Percentiles rank a stretch among this genome's conserved stretches.
Evolutionary conservation across 78 protist genomes (phyloP).

Genomic region (slime mould (Dictyostelium discoideum)): dicty_2.7 NC_007091.3:1679501-1680000

Average conservation of each 20-base stretch:
- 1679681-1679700: slow-evolving; percentile 61
- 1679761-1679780: slow-evolving; percentile 71
- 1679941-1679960: slow-evolving; percentile 46
- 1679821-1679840: slow-evolving; percentile 24
- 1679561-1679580: not conserved
- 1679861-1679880: slow-evolving; percentile 85
- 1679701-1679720: slow-evolving; percentile 50
- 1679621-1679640: not conserved
- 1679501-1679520: not conserved
- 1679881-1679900: slow-evolving; percentile 72
- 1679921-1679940: slow-evolving; percentile 32
- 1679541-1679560: not conserved
- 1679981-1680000: slow-evolving; percentile 52
- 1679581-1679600: not conserved
- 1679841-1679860: slow-evolving; percentile 29
- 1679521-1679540: slow-evolving; percentile 9
- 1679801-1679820: slow-evolving; percentile 8
- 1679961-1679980: slow-evolving; percentile 33
- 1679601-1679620: not conserved
- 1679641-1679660: not conserved
- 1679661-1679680: slow-evolving; percentile 14
- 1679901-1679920: slow-evolving; percentile 69
- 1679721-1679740: slow-evolving; percentile 16
- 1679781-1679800: slow-evolving; percentile 9
- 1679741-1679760: slow-evolving; percentile 36